Evolutionary conservation across 2,329 filamentous ascomycete genomes (phyloP).

Genomic region (Phialemoniopsis sp.): DNA sequence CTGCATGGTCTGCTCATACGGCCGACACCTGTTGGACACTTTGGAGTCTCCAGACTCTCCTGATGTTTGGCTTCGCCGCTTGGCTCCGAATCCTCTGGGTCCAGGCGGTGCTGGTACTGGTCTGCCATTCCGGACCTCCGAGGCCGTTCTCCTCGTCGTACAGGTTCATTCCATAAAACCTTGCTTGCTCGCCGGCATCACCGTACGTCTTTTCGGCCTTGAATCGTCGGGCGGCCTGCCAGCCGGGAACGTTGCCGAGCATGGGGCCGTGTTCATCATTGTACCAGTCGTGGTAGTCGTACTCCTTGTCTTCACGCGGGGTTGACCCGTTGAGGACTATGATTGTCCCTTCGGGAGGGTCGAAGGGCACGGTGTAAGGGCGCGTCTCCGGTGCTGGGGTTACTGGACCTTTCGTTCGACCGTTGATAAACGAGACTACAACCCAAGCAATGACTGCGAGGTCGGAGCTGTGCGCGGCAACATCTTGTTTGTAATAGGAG

Average conservation of each 20-base stretch:
- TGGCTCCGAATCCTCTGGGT: slow-evolving; percentile 9
- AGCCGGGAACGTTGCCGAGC: slow-evolving; percentile 8
- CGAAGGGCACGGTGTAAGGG: neutral
- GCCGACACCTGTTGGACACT: no score
- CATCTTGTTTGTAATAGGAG: slow-evolving; percentile 4
- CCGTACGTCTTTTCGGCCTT: slow-evolving; percentile 6
- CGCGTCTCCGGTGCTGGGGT: neutral
- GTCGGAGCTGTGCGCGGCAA: neutral
- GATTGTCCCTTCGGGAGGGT: slow-evolving; percentile 1
- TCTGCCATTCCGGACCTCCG: slow-evolving; percentile 11
- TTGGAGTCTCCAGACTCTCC: slow-evolving; percentile 7
- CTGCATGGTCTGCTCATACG: no score
- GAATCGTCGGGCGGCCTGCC: slow-evolving; percentile 8
- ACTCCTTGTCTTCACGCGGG: slow-evolving; percentile 6
- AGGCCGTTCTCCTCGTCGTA: slow-evolving; percentile 11
- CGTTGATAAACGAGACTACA: slow-evolving; percentile 7
- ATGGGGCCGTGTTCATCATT: slow-evolving; percentile 8
- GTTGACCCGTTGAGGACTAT: slow-evolving; percentile 9
- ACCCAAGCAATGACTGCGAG: slow-evolving; percentile 6
- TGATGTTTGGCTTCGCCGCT: slow-evolving; percentile 10
- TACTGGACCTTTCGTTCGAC: slow-evolving; percentile 1
- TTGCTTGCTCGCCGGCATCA: slow-evolving; percentile 5
- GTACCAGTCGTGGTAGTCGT: slow-evolving; percentile 11
- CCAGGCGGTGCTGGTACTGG: slow-evolving; percentile 9
- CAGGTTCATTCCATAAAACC: slow-evolving; percentile 9